Evolutionary conservation across 495 filamentous ascomycete species (phyloP).

Genomic region (Annulohypoxylon stygium): DNA sequence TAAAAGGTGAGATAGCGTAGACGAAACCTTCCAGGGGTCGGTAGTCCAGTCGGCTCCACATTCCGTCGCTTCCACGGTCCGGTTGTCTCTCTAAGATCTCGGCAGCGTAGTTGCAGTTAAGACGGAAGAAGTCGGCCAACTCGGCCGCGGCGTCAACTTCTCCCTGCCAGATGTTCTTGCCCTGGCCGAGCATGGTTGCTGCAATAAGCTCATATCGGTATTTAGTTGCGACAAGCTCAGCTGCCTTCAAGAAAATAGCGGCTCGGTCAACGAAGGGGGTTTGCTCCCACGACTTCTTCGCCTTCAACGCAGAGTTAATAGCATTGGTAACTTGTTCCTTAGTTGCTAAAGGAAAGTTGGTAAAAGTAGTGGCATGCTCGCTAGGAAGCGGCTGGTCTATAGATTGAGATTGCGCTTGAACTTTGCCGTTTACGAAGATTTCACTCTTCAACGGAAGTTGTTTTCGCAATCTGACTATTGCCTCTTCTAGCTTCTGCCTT

Average conservation of each 20-base stretch:
- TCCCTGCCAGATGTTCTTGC: constrained; percentile 7
- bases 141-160: neutral
- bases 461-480: neutral
- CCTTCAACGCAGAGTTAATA: neutral
- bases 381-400: constrained; percentile 3
- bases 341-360: neutral
- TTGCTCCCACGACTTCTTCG: constrained; percentile 3
- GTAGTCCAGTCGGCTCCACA: neutral
- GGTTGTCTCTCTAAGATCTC: neutral
- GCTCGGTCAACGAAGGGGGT: neutral
- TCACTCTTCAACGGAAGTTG: constrained; percentile 2
- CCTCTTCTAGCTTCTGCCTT: neutral
- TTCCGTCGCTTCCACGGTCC: constrained; percentile 1
- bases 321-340: neutral
- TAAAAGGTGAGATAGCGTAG: neutral
- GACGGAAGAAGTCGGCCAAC: constrained; percentile 1
- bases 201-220: constrained; percentile 4
- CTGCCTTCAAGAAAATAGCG: neutral
- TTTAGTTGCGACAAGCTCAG: neutral
- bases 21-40: constrained; percentile 3
- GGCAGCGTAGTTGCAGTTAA: constrained; percentile 2
- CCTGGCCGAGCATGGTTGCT: constrained; percentile 6
- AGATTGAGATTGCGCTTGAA: neutral
- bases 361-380: neutral
- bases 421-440: constrained; percentile 4